These are phyloP conservation scores for Samsoniella hepiali DNA, from an alignment of 2,329 filamentous ascomycete genomes.

Conservation along the genomic window DNA sequence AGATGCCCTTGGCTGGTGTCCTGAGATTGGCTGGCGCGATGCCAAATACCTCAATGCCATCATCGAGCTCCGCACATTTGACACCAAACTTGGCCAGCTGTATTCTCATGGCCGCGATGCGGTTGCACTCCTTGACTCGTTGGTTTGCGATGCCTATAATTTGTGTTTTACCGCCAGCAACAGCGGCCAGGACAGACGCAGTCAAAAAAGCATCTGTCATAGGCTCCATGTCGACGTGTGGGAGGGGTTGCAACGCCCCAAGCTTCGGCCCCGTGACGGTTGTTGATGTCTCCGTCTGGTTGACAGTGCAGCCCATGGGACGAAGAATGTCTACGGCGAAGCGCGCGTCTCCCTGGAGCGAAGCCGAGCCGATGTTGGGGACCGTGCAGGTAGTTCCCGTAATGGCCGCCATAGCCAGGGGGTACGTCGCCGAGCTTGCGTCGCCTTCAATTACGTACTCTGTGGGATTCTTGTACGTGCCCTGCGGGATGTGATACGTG, in stretches of 20 bases:
- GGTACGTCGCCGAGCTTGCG: constrained; percentile 95
- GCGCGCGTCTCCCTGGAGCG: constrained; percentile 89
- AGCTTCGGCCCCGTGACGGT: constrained; percentile 84
- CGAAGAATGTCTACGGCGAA: constrained; percentile 87
- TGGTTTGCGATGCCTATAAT: constrained; percentile 97
- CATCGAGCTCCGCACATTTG: constrained; percentile 79
- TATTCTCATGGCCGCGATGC: constrained; percentile 91
- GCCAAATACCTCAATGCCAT: constrained; percentile 78
- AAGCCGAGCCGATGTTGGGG: constrained; percentile 90
- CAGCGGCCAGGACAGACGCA: constrained; percentile 86
- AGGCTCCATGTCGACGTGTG: constrained; percentile 93
- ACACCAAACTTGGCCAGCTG: constrained; percentile 94
- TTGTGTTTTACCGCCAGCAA: constrained; percentile 76
- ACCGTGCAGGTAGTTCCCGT: constrained; percentile 94
- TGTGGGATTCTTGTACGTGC: constrained; percentile 74
- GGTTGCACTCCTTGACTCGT: constrained; percentile 96
- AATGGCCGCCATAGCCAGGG: constrained; percentile 88
- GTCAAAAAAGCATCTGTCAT: constrained; percentile 99
- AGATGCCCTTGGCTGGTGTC: constrained; percentile 64
- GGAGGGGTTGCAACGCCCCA: constrained; percentile 70
- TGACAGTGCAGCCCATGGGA: constrained; percentile 90
- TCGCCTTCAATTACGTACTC: constrained; percentile 95
- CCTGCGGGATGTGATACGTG: constrained; percentile 90
- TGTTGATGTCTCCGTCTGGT: constrained; percentile 80
- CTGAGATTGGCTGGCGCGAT: constrained; percentile 45